A percentile compares a stretch with the other conserved stretches of the same genome.
Evolutionary conservation across 2,329 filamentous ascomycete genomes (phyloP).

Genomic region (Uncinocarpus reesii): DNA sequence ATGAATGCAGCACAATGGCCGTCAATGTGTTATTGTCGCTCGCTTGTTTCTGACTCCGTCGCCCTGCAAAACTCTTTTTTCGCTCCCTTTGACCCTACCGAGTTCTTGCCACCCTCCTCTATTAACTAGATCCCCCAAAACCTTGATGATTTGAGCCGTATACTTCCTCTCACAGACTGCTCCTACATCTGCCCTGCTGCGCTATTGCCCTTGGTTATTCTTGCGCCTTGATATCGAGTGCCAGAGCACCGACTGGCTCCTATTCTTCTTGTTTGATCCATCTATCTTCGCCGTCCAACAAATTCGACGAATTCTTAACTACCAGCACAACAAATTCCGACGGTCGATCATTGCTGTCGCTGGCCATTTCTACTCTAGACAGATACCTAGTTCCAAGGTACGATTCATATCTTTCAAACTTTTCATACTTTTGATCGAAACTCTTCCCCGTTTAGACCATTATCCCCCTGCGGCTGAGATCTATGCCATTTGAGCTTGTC

Average conservation of each 20-base stretch:
- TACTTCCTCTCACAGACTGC: not conserved
- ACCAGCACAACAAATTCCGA: too few species aligned
- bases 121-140: constrained; percentile 6
- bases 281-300: not conserved
- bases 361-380: too few species aligned
- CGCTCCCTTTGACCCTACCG: not conserved
- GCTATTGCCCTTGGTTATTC: not conserved
- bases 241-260: too few species aligned
- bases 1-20: not conserved
- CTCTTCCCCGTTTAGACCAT: too few species aligned
- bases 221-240: not conserved
- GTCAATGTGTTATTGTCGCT: not conserved
- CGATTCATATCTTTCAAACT: too few species aligned
- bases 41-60: not conserved
- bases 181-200: not conserved
- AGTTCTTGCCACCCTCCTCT: constrained; percentile 8
- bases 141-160: not conserved
- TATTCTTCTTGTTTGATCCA: not conserved
- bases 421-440: too few species aligned
- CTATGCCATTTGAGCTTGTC: too few species aligned
- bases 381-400: too few species aligned
- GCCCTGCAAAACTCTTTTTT: not conserved
- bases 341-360: too few species aligned
- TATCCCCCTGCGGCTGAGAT: too few species aligned
- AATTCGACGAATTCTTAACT: too few species aligned